phyloP scores from a whole-genome alignment of 768 basidiomycete genomes.

The Mycena kentingensis region DNA sequence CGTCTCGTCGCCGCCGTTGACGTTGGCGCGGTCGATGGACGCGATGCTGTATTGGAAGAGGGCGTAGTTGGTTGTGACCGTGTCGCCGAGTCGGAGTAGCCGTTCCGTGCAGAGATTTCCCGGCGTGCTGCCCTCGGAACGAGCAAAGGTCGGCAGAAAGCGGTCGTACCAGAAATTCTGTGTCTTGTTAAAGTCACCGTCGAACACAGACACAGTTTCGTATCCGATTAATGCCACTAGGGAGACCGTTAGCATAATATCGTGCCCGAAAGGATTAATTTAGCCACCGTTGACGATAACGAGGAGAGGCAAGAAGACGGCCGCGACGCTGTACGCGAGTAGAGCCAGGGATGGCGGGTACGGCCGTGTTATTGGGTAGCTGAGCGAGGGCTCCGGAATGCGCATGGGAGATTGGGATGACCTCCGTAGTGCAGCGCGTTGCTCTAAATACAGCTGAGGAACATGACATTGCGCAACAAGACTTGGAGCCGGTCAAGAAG shows the following conservation, averaged over 20 bases:
- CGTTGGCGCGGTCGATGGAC: conserved; percentile 1
- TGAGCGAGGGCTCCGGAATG: not conserved
- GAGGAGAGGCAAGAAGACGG: not conserved
- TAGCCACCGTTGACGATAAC: conserved; percentile 4
- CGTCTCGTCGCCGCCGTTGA: not conserved
- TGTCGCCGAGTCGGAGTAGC: conserved; percentile 3
- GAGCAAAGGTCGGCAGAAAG: not conserved
- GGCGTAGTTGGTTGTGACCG: conserved; percentile 11
- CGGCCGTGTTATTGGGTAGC: not conserved
- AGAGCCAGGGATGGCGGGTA: not conserved
- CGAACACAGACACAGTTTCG: conserved; percentile 4
- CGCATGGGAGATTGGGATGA: too few species aligned
- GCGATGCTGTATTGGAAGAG: conserved; percentile 7
- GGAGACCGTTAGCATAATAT: not conserved
- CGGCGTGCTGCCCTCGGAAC: not conserved
- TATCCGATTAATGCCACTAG: conserved; percentile 7
- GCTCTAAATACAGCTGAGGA: too few species aligned
- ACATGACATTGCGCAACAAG: too few species aligned
- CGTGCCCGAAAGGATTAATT: not conserved
- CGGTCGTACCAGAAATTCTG: conserved; percentile 3
- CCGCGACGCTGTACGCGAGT: not conserved
- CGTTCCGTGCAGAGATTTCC: not conserved
- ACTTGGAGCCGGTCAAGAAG: too few species aligned
- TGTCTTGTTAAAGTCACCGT: conserved; percentile 1
- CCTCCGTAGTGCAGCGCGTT: too few species aligned